Evolutionary conservation across 2,329 filamentous ascomycete genomes (phyloP), one percentile per base, ranked within the genome.

Genomic region (Sclerotinia minor): DNA sequence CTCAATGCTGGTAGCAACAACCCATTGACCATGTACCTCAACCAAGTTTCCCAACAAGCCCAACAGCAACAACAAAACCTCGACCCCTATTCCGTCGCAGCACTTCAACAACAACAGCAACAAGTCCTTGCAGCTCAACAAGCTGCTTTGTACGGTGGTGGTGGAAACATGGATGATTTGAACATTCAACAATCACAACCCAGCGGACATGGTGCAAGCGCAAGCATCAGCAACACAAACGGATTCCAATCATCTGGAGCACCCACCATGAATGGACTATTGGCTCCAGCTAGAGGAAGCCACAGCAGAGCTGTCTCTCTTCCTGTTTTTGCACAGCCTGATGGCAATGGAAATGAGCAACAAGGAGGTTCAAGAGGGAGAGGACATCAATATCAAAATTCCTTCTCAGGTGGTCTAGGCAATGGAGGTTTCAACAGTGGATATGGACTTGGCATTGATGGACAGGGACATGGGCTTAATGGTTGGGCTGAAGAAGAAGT

Each of bases 11-110:
- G 87, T 65, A 83, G 84, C 75, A 94, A 88, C 82, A 97, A 97
- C 79, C 94, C 94, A 0, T 80, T 98, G 78, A 97, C 94, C 32
- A 88, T 97, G 87, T 98, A 97, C 78, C 85, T 97, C 69, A 94
- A 89, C 79, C 92, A 96, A 76, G 87, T 94, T 38, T 89, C 88
- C 29, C 86, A 89, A 70, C 87, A 91, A 75, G 85, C 87, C 21
- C 89, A 92, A 60, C 91, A 92, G 70, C 75, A 77, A 47, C 74
- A 81, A 67, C 78, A 78, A 65, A 77, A 81, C 57, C 79, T 82
- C 68, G 80, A 82, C 52, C 79, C 80, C 5, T 80, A 80, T 70
- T 78, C 76, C 9, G 78, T 79, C 53, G 78, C 76, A 24, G 74
- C 74, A 24, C 72, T 77, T 26, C 83, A 84, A 69, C 84, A 90